Base-by-base conservation (phyloP, 2,329 filamentous ascomycete species). In the Acarospora socialis region DNA sequence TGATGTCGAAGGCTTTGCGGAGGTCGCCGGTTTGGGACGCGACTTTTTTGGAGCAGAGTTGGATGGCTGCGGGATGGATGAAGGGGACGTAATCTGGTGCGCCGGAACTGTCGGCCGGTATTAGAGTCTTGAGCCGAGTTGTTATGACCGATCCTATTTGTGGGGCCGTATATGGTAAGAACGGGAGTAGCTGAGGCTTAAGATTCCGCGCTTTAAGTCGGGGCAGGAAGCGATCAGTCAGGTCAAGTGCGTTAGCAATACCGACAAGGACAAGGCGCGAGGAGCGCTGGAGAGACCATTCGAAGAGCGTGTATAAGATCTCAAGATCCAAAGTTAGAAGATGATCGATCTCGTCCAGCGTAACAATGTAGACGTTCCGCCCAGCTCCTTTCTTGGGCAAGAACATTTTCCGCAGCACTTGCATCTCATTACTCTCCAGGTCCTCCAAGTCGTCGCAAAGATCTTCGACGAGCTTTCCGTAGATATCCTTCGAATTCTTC, bases 281-380 rank as follows among this genome's bases (percentile, higher is more conserved):
- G 2, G 72, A 70, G 41, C 75, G 75, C 40, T 82, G 73, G 47
- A 98, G 63, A 1, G 90, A 92, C 86, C 87, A 95, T 52, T 94
- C 86, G 45, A 98, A 94, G n/a, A 98, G 65, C 39, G 75, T 80
- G 57, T 95, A 94, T 9, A 98, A 64, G 33, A 90, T 78, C 44
- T 92, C 83, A 36, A 90, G 63, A 44, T 94, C 87, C 41, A 93
- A 65, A 2, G 81, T 87, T 23, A 98, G 66, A 30, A 98, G 75
- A 49, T 92, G 81, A 48, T 98, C 90, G 38, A 98, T 87, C 58
- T 98, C 90, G 48, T 98, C 90, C 36, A 98, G 63, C 1, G 83
- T 80, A 18, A 98, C 73, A n/a, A 95, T 54, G 48, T 80, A 92
- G 8, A 81, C 68, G 22, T 53, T 51, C 21, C 55, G 51, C 12